Percentiles rank a stretch among this genome's conserved stretches.
Evolutionary conservation across 139 green algal species (phyloP).

Genomic region (Edaphochlamys debaryana): DNA sequence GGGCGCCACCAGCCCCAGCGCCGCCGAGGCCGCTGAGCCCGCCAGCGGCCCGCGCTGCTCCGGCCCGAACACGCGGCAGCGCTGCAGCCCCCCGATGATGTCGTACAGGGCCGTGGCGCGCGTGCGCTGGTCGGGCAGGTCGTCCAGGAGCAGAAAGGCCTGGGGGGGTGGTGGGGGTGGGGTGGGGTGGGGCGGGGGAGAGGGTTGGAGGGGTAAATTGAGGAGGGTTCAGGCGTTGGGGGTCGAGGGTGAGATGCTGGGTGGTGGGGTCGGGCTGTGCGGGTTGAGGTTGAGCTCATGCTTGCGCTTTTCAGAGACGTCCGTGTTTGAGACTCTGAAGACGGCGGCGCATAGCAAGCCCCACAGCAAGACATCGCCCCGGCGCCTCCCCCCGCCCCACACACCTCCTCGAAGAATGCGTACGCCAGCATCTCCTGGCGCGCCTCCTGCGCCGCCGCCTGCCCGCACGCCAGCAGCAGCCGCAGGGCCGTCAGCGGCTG

Average conservation of each 20-base stretch:
- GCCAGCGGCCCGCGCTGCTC: conserved; percentile 85
- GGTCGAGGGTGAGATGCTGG: no score
- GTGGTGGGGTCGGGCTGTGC: no score
- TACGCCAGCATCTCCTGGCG: conserved; percentile 88
- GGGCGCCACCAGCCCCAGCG: conserved; percentile 85
- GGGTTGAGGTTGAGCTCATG: no score
- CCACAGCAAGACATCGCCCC: no score
- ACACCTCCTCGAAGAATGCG: conserved; percentile 93
- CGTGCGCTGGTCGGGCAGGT: conserved; percentile 74
- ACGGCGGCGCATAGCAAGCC: no score
- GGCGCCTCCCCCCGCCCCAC: neutral
- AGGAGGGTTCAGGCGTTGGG: no score
- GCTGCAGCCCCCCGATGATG: conserved; percentile 89
- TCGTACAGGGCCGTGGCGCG: conserved; percentile 71
- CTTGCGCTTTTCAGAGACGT: no score
- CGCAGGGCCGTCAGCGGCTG: conserved; percentile 79
- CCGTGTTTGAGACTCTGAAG: no score
- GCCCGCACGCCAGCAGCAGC: conserved; percentile 79
- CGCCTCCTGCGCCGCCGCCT: conserved; percentile 77
- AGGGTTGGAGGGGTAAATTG: neutral
- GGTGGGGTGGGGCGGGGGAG: neutral
- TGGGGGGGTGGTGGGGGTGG: conserved; percentile 34
- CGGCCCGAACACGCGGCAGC: conserved; percentile 75
- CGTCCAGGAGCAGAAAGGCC: conserved; percentile 93
- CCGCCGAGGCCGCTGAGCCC: neutral